Evolutionary conservation across 2,329 filamentous ascomycete genomes (phyloP).

Genomic region (Sarocladium oryzae): DNA sequence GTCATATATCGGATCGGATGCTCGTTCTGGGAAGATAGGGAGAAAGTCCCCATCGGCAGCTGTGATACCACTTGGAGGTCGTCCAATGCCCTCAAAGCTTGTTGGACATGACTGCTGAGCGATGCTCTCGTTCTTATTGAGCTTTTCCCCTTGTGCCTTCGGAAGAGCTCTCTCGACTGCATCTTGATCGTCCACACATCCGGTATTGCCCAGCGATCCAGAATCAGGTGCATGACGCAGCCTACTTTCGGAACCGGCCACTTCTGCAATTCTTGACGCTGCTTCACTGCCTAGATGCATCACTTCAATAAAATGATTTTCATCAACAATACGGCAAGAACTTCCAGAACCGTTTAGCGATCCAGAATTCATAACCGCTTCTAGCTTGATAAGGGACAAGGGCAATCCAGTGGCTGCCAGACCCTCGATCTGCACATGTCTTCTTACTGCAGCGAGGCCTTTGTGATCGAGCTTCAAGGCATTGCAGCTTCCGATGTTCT

Average conservation of each 20-base stretch:
- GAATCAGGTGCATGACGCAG: no score
- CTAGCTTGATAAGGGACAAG: not conserved
- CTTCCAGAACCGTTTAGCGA: not conserved
- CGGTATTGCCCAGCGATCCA: no score
- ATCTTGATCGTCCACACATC: no score
- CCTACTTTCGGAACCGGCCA: no score
- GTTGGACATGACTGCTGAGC: no score
- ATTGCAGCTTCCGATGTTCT: no score
- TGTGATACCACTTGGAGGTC: not conserved
- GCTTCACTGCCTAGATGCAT: no score
- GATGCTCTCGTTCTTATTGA: no score
- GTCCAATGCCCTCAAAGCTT: no score
- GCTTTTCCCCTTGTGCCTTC: no score
- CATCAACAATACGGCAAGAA: not conserved
- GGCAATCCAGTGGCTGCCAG: not conserved
- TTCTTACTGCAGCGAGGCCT: not conserved
- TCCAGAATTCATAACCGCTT: not conserved
- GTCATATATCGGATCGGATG: not conserved
- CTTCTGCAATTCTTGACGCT: no score
- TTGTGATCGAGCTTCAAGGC: not conserved
- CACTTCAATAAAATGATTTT: not conserved
- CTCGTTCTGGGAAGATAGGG: not conserved
- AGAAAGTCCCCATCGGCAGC: not conserved
- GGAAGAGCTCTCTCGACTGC: no score
- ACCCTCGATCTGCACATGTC: not conserved